Evolutionary conservation across 371 early-diverging fungal genomes (phyloP).

Genomic region (Mortierella polycephala): DNA sequence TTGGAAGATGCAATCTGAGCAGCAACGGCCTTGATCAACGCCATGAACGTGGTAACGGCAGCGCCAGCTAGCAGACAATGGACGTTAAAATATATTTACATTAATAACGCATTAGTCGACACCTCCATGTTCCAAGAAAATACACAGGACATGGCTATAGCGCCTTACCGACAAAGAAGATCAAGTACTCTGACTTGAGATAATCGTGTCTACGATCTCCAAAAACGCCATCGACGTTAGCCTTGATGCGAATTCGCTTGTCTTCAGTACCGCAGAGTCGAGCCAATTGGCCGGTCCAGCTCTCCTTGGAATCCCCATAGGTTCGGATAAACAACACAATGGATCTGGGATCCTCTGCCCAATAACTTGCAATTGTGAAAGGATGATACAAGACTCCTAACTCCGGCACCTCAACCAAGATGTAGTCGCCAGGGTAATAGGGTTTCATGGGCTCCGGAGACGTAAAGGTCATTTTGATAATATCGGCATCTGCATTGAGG

Average conservation of each 20-base stretch:
- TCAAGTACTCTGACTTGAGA: conserved; percentile 38
- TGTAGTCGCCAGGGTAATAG: conserved; percentile 51
- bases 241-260: conserved; percentile 32
- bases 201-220: conserved; percentile 51
- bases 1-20: conserved; percentile 36
- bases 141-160: neutral
- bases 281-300: conserved; percentile 36
- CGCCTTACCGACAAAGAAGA: conserved; percentile 35
- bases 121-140: neutral
- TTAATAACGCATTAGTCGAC: too few relatives aligned
- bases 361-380: conserved; percentile 51
- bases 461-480: conserved; percentile 36
- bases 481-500: conserved; percentile 41
- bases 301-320: conserved; percentile 31
- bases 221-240: conserved; percentile 50
- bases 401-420: conserved; percentile 30
- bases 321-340: conserved; percentile 41
- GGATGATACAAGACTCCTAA: conserved; percentile 44
- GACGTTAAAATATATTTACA: neutral
- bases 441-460: conserved; percentile 45
- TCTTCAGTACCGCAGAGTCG: conserved; percentile 41
- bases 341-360: conserved; percentile 52
- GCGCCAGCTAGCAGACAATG: conserved; percentile 30
- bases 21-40: conserved; percentile 44
- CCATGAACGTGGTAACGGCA: conserved; percentile 41